A percentile compares a stretch with the other conserved stretches of the same genome.
Conservation (phyloP, 1,284 basidiomycete species). For the Dichomitus squalens region DNA sequence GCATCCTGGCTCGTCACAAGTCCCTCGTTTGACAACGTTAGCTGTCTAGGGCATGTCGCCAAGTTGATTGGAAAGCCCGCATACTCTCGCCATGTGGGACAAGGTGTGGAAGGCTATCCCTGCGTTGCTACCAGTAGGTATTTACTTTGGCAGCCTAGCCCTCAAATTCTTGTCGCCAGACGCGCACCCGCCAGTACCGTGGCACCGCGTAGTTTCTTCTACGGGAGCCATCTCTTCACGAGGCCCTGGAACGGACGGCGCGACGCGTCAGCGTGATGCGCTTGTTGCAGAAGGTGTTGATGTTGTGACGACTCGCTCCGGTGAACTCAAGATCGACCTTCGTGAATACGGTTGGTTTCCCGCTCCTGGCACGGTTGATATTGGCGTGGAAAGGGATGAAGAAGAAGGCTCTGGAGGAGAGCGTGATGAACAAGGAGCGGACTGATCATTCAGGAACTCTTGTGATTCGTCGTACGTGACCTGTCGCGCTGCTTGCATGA, state of each 20-base stretch:
- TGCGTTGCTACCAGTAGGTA: not conserved
- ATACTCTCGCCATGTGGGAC: slow-evolving; percentile 84
- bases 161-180: slow-evolving; percentile 69
- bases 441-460: too few species aligned
- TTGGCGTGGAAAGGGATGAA: slow-evolving; percentile 14
- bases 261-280: slow-evolving; percentile 63
- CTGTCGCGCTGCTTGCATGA: too few species aligned
- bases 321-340: slow-evolving; percentile 54
- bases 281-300: slow-evolving; percentile 75
- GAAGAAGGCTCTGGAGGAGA: not conserved
- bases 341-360: slow-evolving; percentile 66
- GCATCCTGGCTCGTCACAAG: slow-evolving; percentile 12
- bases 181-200: slow-evolving; percentile 67
- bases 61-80: slow-evolving; percentile 82
- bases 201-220: slow-evolving; percentile 73
- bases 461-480: too few species aligned
- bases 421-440: not conserved
- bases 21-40: not conserved
- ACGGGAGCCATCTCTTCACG: slow-evolving; percentile 78
- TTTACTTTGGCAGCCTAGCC: slow-evolving; percentile 40
- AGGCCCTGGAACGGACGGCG: slow-evolving; percentile 73
- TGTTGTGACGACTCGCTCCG: slow-evolving; percentile 48
- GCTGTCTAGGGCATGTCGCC: slow-evolving; percentile 71
- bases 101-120: slow-evolving; percentile 52
- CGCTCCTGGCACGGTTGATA: slow-evolving; percentile 28